Evolutionary conservation across 2,329 filamentous ascomycete genomes (phyloP).

Genomic region (Cytospora piceae): DNA sequence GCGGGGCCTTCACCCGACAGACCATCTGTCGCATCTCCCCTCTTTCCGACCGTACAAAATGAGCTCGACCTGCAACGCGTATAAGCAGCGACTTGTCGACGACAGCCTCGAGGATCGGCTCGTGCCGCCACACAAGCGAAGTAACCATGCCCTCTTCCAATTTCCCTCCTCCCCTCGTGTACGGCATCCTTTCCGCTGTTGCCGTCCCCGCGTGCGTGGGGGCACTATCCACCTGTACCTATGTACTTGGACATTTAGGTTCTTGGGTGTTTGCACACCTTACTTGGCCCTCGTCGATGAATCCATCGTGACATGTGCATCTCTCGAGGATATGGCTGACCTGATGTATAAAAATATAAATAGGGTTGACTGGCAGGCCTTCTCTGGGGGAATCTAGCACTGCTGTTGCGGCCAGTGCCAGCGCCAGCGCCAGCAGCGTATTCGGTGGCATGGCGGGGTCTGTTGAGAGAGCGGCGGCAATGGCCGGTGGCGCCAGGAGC

Average conservation of each 20-base stretch:
- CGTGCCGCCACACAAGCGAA: slow-evolving; percentile 19
- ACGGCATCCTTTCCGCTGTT: background rate
- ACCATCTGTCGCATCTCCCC: background rate
- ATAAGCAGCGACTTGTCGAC: slow-evolving; percentile 1
- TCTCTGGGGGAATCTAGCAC: background rate
- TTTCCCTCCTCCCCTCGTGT: background rate
- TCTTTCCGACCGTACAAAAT: background rate
- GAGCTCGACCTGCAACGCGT: background rate
- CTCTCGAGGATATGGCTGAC: slow-evolving; percentile 1
- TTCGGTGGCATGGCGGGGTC: slow-evolving; percentile 1
- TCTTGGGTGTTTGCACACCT: background rate
- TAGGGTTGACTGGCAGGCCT: slow-evolving; percentile 14
- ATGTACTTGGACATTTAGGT: background rate
- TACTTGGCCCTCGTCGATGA: background rate
- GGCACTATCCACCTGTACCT: background rate
- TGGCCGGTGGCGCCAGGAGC: background rate
- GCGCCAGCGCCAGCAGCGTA: slow-evolving; percentile 1
- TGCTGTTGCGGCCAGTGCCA: background rate
- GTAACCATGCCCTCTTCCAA: slow-evolving; percentile 1
- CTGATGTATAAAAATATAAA: background rate
- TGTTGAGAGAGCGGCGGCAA: background rate
- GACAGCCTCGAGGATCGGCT: background rate
- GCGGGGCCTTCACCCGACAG: background rate
- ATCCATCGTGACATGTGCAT: background rate
- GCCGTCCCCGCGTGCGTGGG: background rate